A percentile compares a stretch with the other conserved stretches of the same genome.
Evolutionary conservation across 2,329 filamentous ascomycete species (phyloP).

Genomic region (Nemania serpens): DNA sequence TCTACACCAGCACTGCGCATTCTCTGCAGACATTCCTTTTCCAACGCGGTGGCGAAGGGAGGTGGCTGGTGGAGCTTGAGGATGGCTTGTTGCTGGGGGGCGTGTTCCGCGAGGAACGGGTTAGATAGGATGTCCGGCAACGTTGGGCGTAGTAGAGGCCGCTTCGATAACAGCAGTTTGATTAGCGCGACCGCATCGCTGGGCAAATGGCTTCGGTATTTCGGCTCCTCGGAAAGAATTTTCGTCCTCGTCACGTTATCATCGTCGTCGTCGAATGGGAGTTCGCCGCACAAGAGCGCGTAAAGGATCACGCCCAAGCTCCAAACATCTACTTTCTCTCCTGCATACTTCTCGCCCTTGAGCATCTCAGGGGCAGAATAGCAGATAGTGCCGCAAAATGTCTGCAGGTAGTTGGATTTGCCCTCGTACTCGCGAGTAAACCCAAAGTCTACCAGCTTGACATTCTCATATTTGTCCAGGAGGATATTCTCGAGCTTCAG

Average conservation of each 20-base stretch:
- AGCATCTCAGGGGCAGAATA: constrained; percentile 99
- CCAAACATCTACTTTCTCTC: constrained; percentile 98
- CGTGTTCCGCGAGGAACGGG: constrained; percentile 85
- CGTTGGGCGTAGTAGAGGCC: constrained; percentile 80
- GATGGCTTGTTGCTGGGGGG: constrained; percentile 86
- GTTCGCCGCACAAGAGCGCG: constrained; percentile 78
- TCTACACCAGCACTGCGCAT: constrained; percentile 95
- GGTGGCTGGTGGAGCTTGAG: constrained; percentile 79
- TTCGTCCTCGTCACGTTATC: constrained; percentile 83
- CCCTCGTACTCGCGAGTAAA: constrained; percentile 98
- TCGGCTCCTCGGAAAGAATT: constrained; percentile 85
- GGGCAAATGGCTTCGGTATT: constrained; percentile 80
- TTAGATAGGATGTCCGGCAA: constrained; percentile 85
- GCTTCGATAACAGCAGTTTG: constrained; percentile 82
- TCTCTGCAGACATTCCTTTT: constrained; percentile 88
- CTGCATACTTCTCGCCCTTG: constrained; percentile 96
- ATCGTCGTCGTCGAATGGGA: constrained; percentile 96
- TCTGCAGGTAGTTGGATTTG: constrained; percentile 91
- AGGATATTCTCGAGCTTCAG: constrained; percentile 96
- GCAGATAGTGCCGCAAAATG: constrained; percentile 96
- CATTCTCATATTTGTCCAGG: constrained; percentile 94
- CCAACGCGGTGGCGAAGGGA: constrained; percentile 82
- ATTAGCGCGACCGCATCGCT: constrained; percentile 78
- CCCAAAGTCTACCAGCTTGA: constrained; percentile 97
- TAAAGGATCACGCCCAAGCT: constrained; percentile 85